A percentile compares a stretch with the other conserved stretches of the same genome.
phyloP scores from a whole-genome alignment of 495 filamentous ascomycete genomes.

The Penicillium taxi region DNA sequence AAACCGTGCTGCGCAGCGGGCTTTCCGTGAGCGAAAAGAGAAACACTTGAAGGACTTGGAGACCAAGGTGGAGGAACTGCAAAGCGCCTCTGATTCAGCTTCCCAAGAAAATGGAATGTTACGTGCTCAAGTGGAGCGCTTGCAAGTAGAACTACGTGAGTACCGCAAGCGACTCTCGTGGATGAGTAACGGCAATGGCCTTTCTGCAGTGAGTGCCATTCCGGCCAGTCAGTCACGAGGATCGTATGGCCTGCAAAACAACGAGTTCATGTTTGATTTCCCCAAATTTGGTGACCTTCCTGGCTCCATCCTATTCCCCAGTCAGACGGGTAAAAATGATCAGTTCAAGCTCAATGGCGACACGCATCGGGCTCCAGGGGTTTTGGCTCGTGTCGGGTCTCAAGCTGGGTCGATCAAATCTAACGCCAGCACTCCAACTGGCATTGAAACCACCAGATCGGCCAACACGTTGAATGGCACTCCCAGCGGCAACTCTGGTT shows the following conservation, averaged over 20 bases:
- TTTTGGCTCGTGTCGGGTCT: slow-evolving; percentile 24
- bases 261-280: slow-evolving; percentile 90
- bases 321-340: slow-evolving; percentile 26
- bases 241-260: slow-evolving; percentile 52
- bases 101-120: slow-evolving; percentile 82
- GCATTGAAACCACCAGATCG: slow-evolving; percentile 1
- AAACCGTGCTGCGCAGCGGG: slow-evolving; percentile 91
- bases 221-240: slow-evolving; percentile 30
- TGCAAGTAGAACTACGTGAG: slow-evolving; percentile 78
- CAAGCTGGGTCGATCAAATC: slow-evolving; percentile 6
- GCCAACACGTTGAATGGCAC: slow-evolving; percentile 9
- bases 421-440: slow-evolving; percentile 4
- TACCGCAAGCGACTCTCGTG: slow-evolving; percentile 79
- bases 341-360: slow-evolving; percentile 22
- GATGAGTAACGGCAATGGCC: slow-evolving; percentile 40
- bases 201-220: slow-evolving; percentile 43
- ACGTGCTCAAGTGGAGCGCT: slow-evolving; percentile 75
- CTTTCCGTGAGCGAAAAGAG: slow-evolving; percentile 97
- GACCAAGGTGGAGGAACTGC: slow-evolving; percentile 86
- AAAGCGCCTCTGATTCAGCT: slow-evolving; percentile 72
- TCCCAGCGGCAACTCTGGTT: slow-evolving; percentile 9
- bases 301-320: slow-evolving; percentile 51
- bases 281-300: slow-evolving; percentile 82
- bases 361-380: slow-evolving; percentile 23
- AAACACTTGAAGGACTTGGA: slow-evolving; percentile 95